Conservation (phyloP, 768 basidiomycete species). For the Dioszegia hungarica region DNA sequence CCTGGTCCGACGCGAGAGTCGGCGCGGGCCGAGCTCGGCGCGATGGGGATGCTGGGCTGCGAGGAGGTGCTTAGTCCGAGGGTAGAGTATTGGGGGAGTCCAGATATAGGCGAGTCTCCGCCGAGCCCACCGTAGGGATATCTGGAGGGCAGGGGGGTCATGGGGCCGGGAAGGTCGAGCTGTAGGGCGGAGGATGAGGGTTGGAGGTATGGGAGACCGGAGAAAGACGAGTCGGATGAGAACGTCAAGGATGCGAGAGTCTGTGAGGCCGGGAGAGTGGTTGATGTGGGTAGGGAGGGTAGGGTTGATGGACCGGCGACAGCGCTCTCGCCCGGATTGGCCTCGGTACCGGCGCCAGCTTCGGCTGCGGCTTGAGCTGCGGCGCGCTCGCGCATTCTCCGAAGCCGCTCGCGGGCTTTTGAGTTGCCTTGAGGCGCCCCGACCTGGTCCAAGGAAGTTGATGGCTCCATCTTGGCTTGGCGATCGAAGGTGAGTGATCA, state of each 20-base stretch:
- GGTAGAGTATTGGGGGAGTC: too few relatives aligned
- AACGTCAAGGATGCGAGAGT: too few relatives aligned
- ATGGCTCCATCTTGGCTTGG: neutral
- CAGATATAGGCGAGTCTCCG: too few relatives aligned
- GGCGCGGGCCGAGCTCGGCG: too few relatives aligned
- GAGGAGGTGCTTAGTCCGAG: too few relatives aligned
- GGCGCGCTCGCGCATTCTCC: neutral
- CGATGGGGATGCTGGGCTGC: too few relatives aligned
- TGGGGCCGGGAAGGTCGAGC: slow-evolving; percentile 1
- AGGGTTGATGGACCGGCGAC: neutral
- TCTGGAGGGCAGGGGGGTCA: neutral
- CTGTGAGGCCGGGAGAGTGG: too few relatives aligned
- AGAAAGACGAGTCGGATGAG: neutral
- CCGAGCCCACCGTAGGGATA: too few relatives aligned
- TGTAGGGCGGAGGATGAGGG: neutral
- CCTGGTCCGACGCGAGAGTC: too few relatives aligned
- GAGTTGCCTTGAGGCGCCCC: neutral
- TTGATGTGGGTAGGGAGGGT: neutral
- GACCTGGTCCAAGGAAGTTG: too few relatives aligned
- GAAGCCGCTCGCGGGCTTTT: neutral
- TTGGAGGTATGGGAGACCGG: neutral
- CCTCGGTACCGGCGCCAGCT: neutral
- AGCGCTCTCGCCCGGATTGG: too few relatives aligned
- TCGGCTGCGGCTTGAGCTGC: slow-evolving; percentile 1
- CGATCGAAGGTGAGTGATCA: neutral